These are phyloP conservation scores for Funneliformis mosseae DNA, from an alignment of 192 early-diverging fungal species.

Conservation along the genomic window DNA sequence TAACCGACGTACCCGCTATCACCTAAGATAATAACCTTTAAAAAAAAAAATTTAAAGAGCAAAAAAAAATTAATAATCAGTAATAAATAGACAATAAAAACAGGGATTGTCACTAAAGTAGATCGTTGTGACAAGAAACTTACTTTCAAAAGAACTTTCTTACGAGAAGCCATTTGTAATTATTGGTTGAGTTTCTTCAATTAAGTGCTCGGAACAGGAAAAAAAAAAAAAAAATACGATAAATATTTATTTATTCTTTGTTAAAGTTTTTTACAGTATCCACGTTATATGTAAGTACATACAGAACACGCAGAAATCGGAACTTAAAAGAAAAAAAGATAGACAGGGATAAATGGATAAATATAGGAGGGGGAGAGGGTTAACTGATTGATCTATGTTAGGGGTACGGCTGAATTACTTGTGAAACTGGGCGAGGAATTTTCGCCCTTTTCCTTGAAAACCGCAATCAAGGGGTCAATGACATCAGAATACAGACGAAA, in stretches of 20 bases:
- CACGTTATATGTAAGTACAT: neutral
- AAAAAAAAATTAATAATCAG: neutral
- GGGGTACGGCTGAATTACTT: conserved; percentile 12
- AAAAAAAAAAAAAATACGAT: neutral
- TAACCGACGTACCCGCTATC: conserved; percentile 74
- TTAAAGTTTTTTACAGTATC: neutral
- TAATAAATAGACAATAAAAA: neutral
- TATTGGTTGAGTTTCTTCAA: neutral
- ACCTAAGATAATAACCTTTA: conserved; percentile 80
- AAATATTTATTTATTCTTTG: neutral
- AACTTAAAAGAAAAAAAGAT: neutral
- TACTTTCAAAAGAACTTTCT: conserved; percentile 64
- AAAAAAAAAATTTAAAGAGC: neutral
- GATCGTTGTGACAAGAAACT: neutral
- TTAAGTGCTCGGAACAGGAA: no score
- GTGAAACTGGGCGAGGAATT: neutral
- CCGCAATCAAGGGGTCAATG: neutral
- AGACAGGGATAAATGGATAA: neutral
- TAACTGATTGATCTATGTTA: neutral
- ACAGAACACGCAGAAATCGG: no score
- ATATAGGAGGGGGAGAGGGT: neutral
- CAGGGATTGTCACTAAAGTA: neutral
- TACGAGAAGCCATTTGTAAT: conserved; percentile 46
- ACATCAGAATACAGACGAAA: neutral
- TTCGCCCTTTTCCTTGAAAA: neutral